Evolutionary conservation across 306 rosid species (phyloP), one percentile per base, ranked within the genome.

Genomic region (Pyrus betulifolia): DNA sequence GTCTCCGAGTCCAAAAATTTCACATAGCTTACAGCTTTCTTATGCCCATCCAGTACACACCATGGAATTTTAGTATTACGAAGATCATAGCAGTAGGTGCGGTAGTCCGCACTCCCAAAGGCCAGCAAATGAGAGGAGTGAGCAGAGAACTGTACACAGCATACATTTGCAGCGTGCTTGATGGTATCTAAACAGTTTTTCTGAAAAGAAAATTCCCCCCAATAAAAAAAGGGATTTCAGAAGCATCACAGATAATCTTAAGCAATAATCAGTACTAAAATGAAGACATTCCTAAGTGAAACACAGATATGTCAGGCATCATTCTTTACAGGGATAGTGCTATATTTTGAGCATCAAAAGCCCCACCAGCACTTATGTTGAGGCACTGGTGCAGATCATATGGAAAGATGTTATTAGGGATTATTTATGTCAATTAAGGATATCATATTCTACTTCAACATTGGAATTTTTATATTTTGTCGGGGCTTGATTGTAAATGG

Each of bases 91-190:
- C 96, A 94, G 81, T 92, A 94, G 57, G 92, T 94, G 78, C 77
- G 83, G 86, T 86, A 94, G 81, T 94, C 91, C 0, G 97, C 89
- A 81, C 91, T 91, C 58, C 98, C 98, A 49, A 91, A 87, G 61
- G 95, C 89, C 80, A 94, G 82, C 70, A 90, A 83, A 81, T 94
- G 88, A 60, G 92, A 86, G 69, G 98, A 94, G 82, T 91, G 91
- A 58, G 93, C 44, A 80, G 98, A 94, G 86, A 94, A 94, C 76
- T 94, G 97, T 77, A 94, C 97, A 74, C 98, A 91, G 88, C 97
- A 94, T 71, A 94, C 98, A 76, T 90, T 91, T 68, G 97, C 97
- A 84, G 79, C 79, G 83, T 78, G 92, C 87, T 84, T 80, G 83
- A 94, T 89, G 65, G 98, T 91, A 59, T 91, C 89, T 78, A 89